Base-by-base conservation (phyloP, 768 basidiomycete species). In the Pilatotrama ljubarskyi region DNA sequence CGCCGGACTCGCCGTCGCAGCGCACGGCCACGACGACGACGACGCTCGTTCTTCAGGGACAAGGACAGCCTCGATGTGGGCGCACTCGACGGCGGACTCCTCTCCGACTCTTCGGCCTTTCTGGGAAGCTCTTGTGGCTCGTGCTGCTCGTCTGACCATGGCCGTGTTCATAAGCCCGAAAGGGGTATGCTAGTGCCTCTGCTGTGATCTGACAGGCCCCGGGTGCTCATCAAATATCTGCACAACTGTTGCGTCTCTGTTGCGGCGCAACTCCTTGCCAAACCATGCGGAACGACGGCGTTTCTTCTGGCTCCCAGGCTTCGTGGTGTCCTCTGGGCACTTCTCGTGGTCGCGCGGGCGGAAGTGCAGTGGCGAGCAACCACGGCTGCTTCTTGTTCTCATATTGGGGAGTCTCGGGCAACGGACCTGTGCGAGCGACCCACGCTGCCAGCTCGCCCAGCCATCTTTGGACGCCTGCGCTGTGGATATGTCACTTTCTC, bases 361-460 rank as follows among this genome's bases (percentile, higher is more conserved):
- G 52, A 38, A 55, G 9, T 37, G 43, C 25, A 18, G 18, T 46
- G 43, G 46, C 22, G 52, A 32, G 42, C 41, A 54, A 32, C 52
- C 18, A 26, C 29, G 52, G 24, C 15, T 54, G 42, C 52, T 54
- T 54, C 52, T 54, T 35, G 41, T 54, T 54, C 52, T 54, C 52
- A 54, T 43, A 43, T 15, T 35, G 22, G 57, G 57, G 47, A 18
- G 22, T 18, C 41, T 58, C 57, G 57, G 42, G 20, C 42, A 38
- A 46, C 44, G 40, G 52, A 42, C 25, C 51, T 54, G 46, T 54
- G 51, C 52, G 17, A 6, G 36, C 13, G 24, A 41, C 58, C 51
- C 58, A 59, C 58, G 58, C 58, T 59, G 51, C 42, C 55, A 57
- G 11, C 29, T n/a, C 29, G 17, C 13, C 35, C 40, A 20, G 41